phyloP scores from a whole-genome alignment of 768 basidiomycete genomes.

The Mycena alexandri region DNA sequence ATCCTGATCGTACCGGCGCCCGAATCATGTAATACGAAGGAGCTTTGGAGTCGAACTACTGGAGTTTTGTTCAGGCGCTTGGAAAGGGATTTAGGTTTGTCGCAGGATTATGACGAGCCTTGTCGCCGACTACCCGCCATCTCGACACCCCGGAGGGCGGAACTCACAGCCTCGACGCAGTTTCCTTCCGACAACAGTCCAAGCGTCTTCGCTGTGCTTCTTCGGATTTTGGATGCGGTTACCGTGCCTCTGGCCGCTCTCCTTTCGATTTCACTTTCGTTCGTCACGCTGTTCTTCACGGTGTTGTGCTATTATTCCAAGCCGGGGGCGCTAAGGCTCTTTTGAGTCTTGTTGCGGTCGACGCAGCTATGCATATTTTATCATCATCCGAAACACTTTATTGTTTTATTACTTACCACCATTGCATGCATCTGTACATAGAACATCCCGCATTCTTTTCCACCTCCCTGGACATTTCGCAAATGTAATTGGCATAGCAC shows the following conservation, averaged over 20 bases:
- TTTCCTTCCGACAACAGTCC: conserved; percentile 6
- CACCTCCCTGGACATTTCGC: conserved; percentile 1
- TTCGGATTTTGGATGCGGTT: conserved; percentile 39
- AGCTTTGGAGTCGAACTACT: conserved; percentile 34
- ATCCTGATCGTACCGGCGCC: conserved; percentile 36
- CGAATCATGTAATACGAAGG: conserved; percentile 26
- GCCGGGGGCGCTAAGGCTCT: conserved; percentile 51
- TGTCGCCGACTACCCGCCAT: conserved; percentile 32
- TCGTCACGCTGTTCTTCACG: conserved; percentile 53
- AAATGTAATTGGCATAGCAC: neutral
- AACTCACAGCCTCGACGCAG: neutral
- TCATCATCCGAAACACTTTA: neutral
- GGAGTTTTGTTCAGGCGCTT: conserved; percentile 43
- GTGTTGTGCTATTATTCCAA: conserved; percentile 57
- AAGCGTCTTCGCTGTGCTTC: conserved; percentile 17
- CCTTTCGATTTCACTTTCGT: conserved; percentile 51
- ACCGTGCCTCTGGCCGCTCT: conserved; percentile 44
- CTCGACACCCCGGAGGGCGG: conserved; percentile 15
- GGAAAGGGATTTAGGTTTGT: conserved; percentile 50
- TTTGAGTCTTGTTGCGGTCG: conserved; percentile 33
- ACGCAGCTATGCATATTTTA: neutral
- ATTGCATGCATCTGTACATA: conserved; percentile 13
- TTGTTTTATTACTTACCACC: conserved; percentile 2
- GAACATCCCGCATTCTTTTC: neutral
- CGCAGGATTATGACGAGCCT: conserved; percentile 44